phyloP scores from a whole-genome alignment of 108 stramenopile genomes.

The Skeletonema tropicum region DNA sequence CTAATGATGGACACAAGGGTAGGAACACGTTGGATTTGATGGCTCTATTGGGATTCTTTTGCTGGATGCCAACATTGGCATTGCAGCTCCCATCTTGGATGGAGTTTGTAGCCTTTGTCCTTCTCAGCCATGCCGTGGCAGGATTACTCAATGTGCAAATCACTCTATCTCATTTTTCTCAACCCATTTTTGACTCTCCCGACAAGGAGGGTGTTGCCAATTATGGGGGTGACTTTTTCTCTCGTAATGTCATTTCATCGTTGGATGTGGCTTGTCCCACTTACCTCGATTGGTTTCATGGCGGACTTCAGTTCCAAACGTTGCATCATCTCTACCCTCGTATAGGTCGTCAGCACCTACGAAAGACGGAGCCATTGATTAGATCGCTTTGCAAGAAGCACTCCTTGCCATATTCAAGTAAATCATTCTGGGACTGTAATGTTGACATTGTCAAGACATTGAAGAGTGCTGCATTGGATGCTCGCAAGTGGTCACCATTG shows the following conservation, averaged over 20 bases:
- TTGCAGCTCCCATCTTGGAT: conserved; percentile 50
- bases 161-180: conserved; percentile 77
- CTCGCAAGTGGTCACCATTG: conserved; percentile 50
- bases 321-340: conserved; percentile 93
- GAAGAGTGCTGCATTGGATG: conserved; percentile 26
- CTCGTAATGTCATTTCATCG: conserved; percentile 66
- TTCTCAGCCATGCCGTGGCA: conserved; percentile 82
- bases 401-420: conserved; percentile 63
- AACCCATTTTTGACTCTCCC: conserved; percentile 56
- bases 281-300: conserved; percentile 93
- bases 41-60: conserved; percentile 62
- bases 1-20: conserved; percentile 41
- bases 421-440: conserved; percentile 69
- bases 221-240: conserved; percentile 55
- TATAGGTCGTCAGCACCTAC: conserved; percentile 86
- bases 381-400: conserved; percentile 77
- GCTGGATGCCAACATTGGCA: conserved; percentile 58
- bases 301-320: conserved; percentile 93
- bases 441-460: conserved; percentile 35
- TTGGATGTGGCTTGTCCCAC: conserved; percentile 81
- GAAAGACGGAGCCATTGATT: conserved; percentile 67
- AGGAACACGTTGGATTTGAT: conserved; percentile 56
- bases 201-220: conserved; percentile 27
- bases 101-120: conserved; percentile 62
- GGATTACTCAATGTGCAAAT: conserved; percentile 90